Evolutionary conservation across 164 flowering plant genomes (phyloP).

Genomic region (Stephania cephalantha): DNA sequence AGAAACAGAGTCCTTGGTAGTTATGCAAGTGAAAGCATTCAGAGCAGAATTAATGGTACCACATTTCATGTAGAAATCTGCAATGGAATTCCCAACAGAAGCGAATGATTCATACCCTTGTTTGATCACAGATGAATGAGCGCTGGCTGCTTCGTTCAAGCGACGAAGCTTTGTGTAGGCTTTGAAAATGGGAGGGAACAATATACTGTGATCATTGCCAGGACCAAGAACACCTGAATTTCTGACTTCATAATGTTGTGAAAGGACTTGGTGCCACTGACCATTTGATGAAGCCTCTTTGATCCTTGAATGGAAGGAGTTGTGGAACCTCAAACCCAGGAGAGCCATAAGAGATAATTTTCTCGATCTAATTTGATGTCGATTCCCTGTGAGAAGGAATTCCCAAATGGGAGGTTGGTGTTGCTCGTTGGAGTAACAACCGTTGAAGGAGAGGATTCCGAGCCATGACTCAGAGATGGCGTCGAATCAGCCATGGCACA

Average conservation of each 20-base stretch:
- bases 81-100: constrained; percentile 51
- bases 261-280: constrained; percentile 53
- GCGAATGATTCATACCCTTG: constrained; percentile 46
- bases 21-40: constrained; percentile 35
- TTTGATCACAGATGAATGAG: constrained; percentile 54
- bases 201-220: constrained; percentile 26
- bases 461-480: no score
- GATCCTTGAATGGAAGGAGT: constrained; percentile 33
- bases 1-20: constrained; percentile 51
- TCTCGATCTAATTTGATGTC: no score
- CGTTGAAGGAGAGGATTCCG: no score
- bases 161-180: constrained; percentile 37
- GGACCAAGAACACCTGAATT: constrained; percentile 25
- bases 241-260: constrained; percentile 27
- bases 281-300: constrained; percentile 28
- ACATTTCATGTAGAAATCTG: constrained; percentile 59
- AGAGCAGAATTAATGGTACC: constrained; percentile 36
- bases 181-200: constrained; percentile 48
- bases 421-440: no score
- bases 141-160: constrained; percentile 31
- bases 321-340: constrained; percentile 15
- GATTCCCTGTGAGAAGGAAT: no score
- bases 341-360: no score
- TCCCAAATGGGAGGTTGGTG: no score
- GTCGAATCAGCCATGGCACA: no score